phyloP scores from a whole-genome alignment of 805 yeast genomes.

The Monosporozyma aquatica region DNA sequence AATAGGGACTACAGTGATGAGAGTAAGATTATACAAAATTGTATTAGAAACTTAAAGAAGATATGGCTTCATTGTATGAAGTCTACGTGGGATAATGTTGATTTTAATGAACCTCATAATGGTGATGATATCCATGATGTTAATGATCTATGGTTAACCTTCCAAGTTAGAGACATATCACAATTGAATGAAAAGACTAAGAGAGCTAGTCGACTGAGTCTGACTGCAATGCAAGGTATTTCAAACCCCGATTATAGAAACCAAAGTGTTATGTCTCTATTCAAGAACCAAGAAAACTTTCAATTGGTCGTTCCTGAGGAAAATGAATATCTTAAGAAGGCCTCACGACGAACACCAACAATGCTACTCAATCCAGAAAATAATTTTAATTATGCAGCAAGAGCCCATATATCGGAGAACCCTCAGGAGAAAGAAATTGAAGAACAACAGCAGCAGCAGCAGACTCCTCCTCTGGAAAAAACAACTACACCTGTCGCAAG shows the following conservation, averaged over 20 bases:
- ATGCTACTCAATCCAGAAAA: conserved; percentile 27
- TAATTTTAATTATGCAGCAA: conserved; percentile 12
- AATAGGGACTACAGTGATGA: conserved; percentile 22
- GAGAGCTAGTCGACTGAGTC: conserved; percentile 24
- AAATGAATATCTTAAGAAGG: conserved; percentile 4
- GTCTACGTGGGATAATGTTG: conserved; percentile 23
- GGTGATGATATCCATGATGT: no score
- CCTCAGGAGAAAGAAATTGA: no score
- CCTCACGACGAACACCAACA: conserved; percentile 19
- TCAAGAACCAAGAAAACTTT: conserved; percentile 14
- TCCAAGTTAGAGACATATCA: conserved; percentile 18
- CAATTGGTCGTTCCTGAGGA: conserved; percentile 13
- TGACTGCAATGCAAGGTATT: conserved; percentile 23
- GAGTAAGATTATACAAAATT: conserved; percentile 28
- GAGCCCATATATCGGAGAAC: neutral
- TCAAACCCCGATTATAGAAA: conserved; percentile 28
- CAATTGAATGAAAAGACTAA: conserved; percentile 11
- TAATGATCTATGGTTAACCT: conserved; percentile 16
- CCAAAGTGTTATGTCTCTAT: conserved; percentile 24
- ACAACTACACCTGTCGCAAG: neutral
- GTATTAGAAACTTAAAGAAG: conserved; percentile 39
- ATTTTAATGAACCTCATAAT: conserved; percentile 17
- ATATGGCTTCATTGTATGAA: conserved; percentile 36
- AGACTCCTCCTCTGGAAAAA: neutral
- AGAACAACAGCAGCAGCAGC: no score